Evolutionary conservation across 1,139 yeast species (phyloP), one percentile per base, ranked within the genome.

Genomic region (Kodamaea ohmeri): DNA sequence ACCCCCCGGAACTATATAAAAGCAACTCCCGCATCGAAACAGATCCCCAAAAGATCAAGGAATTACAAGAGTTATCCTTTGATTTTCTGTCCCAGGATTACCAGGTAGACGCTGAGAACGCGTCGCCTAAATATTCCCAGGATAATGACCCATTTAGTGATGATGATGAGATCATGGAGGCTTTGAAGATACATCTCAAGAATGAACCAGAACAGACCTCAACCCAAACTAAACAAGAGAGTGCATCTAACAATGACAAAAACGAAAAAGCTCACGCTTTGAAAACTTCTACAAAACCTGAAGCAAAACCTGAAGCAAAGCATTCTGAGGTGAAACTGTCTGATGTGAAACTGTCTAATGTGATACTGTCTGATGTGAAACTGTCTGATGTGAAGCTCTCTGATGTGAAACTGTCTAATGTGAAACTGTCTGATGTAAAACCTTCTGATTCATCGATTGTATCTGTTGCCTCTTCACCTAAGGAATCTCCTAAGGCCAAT

Each of bases 131-230:
- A 20, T 7, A 6, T 20, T 9, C 6, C 17, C 8, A 8, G 11
- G 17, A 14, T 14, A 6, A 6, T 12, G 34, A 31, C 25, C 39
- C 35, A 19, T 38, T 38, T 21, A 35, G 36, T 15, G 41, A 38
- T 26, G 41, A 40, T 22, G 43, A 40, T 9, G 43, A 37, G 27
- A 34, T 40, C 2, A 25, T 40, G 31, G 14, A 28, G 21, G 40
- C 40, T 3, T 28, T 27, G 13, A 18, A 32, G 6, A 16, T 19
- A 4, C 33, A 32, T 15, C 32, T 27, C 16, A 27, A 27, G 16
- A 13, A 20, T 4, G 17, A 9, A 13, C 28, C 8, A 17, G 28
- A 4, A 11, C 12, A 13, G 16, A 9, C 26, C 6, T 7, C 26
- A 9, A 20, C 8, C 9, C 22, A 20, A 9, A 9, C 9, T 6